Base-by-base conservation (phyloP, 2,329 filamentous ascomycete genomes). In the Bipolaris zeicola region DNA sequence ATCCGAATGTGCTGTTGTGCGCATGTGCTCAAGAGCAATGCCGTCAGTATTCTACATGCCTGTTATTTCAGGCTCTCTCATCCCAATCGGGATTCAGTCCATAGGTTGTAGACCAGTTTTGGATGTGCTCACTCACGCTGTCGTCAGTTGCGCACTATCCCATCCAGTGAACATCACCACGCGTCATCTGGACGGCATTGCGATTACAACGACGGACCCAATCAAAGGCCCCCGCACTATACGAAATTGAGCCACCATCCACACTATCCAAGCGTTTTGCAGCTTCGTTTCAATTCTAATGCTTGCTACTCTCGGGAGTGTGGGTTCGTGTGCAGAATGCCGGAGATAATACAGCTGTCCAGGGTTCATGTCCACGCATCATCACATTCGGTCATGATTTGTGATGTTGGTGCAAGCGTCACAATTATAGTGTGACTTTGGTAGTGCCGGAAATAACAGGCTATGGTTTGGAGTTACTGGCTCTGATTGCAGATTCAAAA, bases 361-460 rank as follows among this genome's bases (percentile, higher is more conserved):
- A 58, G 55, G 42, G 42, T 55, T 47, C 38, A 47, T 42, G 49
- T 41, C 49, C 46, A 47, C 48, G 28, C 42, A 55, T 33, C 46
- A 58, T 54, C 46, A 48, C 36, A 37, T 53, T 53, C 47, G 54
- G 57, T 60, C 57, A 60, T 60, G 42, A 20, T 33, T 44, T 22
- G 47, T 43, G 42, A 22, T 22, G 36, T n/a, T 18, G 24, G 34
- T 56, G 34, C 36, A 56, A 57, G 50, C 54, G 50, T 55, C 58
- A 60, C 50, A 13, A 58, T 52, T 44, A 55, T 57, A 33, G 28
- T 34, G 26, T 52, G 31, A n/a, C 38, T 48, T 46, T 24, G 43
- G 37, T 14, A 22, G 31, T 39, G 20, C 37, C 50, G 47, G 34
- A 20, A 18, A 22, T 37, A 39, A 14, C 14, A 11, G 18, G 18